Base-by-base conservation (phyloP, 2,329 filamentous ascomycete genomes). In the Didymella glomerata region DNA sequence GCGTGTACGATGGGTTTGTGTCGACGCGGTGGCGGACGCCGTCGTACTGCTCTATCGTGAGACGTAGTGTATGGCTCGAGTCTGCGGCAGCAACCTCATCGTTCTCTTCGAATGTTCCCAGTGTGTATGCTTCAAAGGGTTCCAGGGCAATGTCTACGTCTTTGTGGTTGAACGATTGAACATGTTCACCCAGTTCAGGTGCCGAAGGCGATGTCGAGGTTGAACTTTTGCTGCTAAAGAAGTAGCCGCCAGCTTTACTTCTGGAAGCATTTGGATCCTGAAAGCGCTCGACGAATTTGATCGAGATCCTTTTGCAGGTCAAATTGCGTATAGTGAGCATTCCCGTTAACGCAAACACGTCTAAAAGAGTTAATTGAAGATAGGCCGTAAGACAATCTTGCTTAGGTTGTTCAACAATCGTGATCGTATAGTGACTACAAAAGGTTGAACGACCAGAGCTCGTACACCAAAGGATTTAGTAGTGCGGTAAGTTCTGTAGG, bases 281-380 rank as follows among this genome's bases (percentile, higher is more conserved):
- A 75, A 93, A 93, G 66, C 89, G 88, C 80, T 96, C 90, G 58
- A 94, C 82, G 60, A 83, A 77, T 76, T 88, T 88, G 68, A 97
- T 84, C 66, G 89, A 86, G 54, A 97, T 81, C n/a, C 87, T 83
- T 48, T 85, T 88, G 57, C 86, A 82, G 44, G 91, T 94, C 65
- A 96, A 81, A 77, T 97, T 97, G 70, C 93, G 92, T 69, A 97
- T 86, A 4, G 85, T 90, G 66, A 97, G 40, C 56, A 59, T 59
- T 22, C 14, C 48, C 4, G 5, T 20, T 14, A 9, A 54, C 7
- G 10, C 18, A n/a, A 36, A n/a, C 7, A 27, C 10, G 20, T 3
- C 2, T 16, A 4, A 13, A 14, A 7, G 18, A 20, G 36, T 40
- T 8, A 20, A 40, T n/a, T 9, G 36, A 24, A 24, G 11, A 14